Base-by-base conservation (phyloP, 2,329 filamentous ascomycete species). In the Ceratocystis alfenasii region DNA sequence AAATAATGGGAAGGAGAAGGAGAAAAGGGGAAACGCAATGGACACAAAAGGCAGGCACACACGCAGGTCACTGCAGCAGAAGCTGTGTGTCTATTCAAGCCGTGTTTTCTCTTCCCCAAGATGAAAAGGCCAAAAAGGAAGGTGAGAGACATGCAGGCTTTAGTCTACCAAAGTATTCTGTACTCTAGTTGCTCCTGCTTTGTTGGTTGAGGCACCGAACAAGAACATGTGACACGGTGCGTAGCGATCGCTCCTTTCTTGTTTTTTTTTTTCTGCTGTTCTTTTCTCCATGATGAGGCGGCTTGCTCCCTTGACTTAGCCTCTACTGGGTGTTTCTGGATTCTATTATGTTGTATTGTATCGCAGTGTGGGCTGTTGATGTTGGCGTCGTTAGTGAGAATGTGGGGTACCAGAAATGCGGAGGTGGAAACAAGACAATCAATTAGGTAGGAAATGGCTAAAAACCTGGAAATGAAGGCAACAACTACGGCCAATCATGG, bases 161-260 rank as follows among this genome's bases (percentile, higher is more conserved):
- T 25, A 50, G 48, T 48, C 45, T 48, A 50, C 48, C 48, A 50
- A 50, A 22, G 48, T n/a, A 20, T 50, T 25, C 12, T 12, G 10
- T 41, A 5, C 36, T 41, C 10, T 41, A 41, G 36, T 41, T 15
- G 36, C 36, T 41, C 36, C 36, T 41, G 36, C 10, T 15, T 41
- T 41, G 48, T 8, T 50, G n/a, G 7, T 50, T 50, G 48, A 22
- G 8, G 48, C n/a, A n/a, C n/a, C 8, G n/a, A 25, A 25, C 17
- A 41, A 50, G 48, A 50, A 50, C 48, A 50, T 50, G 48, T 50
- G 48, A 50, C 48, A 20, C 48, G n/a, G 48, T 50, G 48, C 48
- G 22, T 12, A 10, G 48, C 1, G 20, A 22, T 22, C 10, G 36
- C n/a, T 50, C 5, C 48, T 22, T 50, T 50, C 12, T 41, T 41